phyloP scores from a whole-genome alignment of 257 asterid species.

The Solanum lignicaule region DNA sequence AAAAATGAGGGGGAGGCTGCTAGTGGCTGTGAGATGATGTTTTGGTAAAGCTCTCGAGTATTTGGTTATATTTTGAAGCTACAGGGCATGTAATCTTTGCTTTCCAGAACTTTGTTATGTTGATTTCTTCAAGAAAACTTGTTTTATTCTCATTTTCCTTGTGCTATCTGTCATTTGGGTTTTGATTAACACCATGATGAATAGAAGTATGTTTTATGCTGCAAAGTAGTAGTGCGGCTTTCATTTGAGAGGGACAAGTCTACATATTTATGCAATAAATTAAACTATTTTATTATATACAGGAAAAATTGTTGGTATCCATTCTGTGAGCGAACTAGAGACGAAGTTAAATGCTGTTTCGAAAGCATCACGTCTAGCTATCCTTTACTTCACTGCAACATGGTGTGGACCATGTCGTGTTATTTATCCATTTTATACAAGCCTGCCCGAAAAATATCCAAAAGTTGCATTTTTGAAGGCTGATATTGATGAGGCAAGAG shows the following conservation, averaged over 20 bases:
- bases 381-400: conserved; percentile 68
- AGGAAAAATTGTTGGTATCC: conserved; percentile 54
- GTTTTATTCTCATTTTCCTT: background rate
- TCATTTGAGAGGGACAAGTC: background rate
- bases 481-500: conserved; percentile 54
- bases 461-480: conserved; percentile 50
- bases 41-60: background rate
- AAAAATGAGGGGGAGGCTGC: background rate
- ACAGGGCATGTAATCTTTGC: background rate
- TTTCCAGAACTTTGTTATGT: background rate
- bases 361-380: conserved; percentile 34
- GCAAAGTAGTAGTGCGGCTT: background rate
- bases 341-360: conserved; percentile 39
- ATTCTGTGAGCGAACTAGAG: conserved; percentile 38
- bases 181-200: background rate
- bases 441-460: conserved; percentile 38
- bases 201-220: background rate
- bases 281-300: background rate
- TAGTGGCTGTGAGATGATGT: background rate
- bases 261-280: background rate
- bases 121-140: background rate
- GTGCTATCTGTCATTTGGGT: background rate
- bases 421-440: conserved; percentile 43
- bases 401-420: conserved; percentile 88
- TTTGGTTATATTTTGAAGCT: background rate